Evolutionary conservation across 225 moss, liverwort and hornwort species (phyloP), one percentile per base, ranked within the genome.

Genomic region (Pseudoscleropodium purum): DNA sequence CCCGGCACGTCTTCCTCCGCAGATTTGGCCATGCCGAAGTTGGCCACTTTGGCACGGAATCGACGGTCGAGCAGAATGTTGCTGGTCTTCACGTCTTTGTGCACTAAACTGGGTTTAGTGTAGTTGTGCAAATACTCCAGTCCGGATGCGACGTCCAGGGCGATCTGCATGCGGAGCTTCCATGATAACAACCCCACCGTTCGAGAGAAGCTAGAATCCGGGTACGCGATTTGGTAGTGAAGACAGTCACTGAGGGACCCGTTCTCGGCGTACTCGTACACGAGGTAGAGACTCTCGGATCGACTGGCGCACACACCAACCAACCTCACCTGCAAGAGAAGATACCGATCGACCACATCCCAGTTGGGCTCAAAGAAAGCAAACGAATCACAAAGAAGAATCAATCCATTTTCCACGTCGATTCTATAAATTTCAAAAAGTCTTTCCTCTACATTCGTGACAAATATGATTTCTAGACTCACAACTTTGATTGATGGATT

Each of bases 121-220:
- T 97, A 97, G 81, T 96, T 95, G 86, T 98, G 98, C 78, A 98
- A 92, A 83, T 96, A 98, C 91, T 97, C 97, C 54, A 98, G 90
- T 70, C 97, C 97, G 8, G 94, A 90, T 15, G 98, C 98, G 14
- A 93, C 89, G 91, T 98, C 95, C 33, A 95, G 85, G 39, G 96
- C 96, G 47, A 98, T 93, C 87, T 96, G 97, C 41, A 96, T 26
- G 49, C 97, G 92, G 77, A 90, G 88, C 24, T 91, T 94, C 96
- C 97, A 98, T 34, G 93, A 87, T 27, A 97, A 90, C 89, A 89
- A 91, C 41, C 93, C 95, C 47, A 92, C 90, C 76, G 94, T 92
- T 47, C 88, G 88, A 31, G 94, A 91, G 79, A 92, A 92, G 66
- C 89, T 91, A 83, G 90, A 90, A 85, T 85, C 63, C 33, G 91